These are phyloP conservation scores for Colletotrichum spinosum DNA, from an alignment of 2,329 filamentous ascomycete species.

Conservation along the genomic window DNA sequence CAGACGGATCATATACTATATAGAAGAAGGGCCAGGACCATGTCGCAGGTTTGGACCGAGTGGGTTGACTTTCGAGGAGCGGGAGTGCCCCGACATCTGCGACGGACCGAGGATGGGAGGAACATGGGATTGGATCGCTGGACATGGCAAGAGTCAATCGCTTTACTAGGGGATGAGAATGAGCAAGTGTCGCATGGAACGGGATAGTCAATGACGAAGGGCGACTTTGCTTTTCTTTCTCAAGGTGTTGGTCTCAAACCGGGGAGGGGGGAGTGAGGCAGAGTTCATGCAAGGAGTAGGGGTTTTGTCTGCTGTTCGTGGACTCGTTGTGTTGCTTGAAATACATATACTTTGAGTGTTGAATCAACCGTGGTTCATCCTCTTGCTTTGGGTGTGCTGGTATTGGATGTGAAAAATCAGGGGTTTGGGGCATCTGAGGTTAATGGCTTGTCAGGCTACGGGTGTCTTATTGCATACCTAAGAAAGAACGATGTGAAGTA, in stretches of 20 bases:
- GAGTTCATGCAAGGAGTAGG: slow-evolving; percentile 9
- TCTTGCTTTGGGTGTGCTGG: not conserved
- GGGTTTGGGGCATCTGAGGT: too few species aligned
- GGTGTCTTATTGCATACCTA: too few species aligned
- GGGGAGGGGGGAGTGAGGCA: not conserved
- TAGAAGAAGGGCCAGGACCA: too few species aligned
- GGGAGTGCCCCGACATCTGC: too few species aligned
- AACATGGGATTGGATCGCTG: slow-evolving; percentile 2
- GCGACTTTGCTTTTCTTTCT: not conserved
- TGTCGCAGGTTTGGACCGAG: too few species aligned
- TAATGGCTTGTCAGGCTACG: too few species aligned
- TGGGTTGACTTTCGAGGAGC: too few species aligned
- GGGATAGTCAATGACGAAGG: not conserved
- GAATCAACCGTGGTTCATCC: not conserved
- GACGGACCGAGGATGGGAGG: slow-evolving; percentile 12
- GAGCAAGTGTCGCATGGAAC: not conserved
- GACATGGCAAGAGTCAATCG: too few species aligned
- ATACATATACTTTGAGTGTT: not conserved
- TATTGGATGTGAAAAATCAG: not conserved
- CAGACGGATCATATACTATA: too few species aligned
- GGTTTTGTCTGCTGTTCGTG: not conserved
- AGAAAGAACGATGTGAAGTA: too few species aligned
- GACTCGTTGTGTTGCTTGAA: not conserved
- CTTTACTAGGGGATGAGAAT: not conserved
- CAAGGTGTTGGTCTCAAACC: not conserved